These are phyloP conservation scores for Apophysomyces trapeziformis DNA, from an alignment of 371 early-diverging fungal genomes.

Conservation along the genomic window DNA sequence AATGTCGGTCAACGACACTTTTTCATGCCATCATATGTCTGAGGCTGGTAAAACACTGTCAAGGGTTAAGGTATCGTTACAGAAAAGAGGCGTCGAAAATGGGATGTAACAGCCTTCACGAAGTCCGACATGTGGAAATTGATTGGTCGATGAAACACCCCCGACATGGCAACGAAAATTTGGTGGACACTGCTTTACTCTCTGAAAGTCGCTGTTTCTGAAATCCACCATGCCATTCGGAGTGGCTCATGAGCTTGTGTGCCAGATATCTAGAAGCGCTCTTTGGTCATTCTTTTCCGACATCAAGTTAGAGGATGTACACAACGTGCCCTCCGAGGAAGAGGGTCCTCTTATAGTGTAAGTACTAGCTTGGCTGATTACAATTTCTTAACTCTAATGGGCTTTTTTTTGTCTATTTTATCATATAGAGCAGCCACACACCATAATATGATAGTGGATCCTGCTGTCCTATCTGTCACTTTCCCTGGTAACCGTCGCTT, in stretches of 20 bases:
- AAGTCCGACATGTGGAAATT: no score
- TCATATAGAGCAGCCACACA: conserved; percentile 52
- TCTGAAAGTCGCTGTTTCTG: no score
- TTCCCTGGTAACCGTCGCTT: conserved; percentile 51
- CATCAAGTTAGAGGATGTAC: conserved; percentile 41
- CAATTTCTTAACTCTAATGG: neutral
- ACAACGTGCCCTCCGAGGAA: conserved; percentile 40
- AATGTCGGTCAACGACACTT: no score
- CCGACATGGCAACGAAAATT: no score
- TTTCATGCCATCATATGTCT: no score
- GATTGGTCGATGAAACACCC: no score
- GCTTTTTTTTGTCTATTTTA: neutral
- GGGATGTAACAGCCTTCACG: no score
- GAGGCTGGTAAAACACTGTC: no score
- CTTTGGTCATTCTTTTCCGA: conserved; percentile 55
- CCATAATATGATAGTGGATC: conserved; percentile 65
- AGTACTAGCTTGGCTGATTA: conserved; percentile 10
- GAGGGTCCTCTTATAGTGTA: conserved; percentile 52
- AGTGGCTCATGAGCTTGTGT: conserved; percentile 47
- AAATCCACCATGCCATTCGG: conserved; percentile 49
- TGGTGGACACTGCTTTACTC: no score
- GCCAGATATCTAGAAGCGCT: conserved; percentile 44
- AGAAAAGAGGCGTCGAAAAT: no score
- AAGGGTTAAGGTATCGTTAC: no score
- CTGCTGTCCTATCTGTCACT: conserved; percentile 51